A percentile compares a stretch with the other conserved stretches of the same genome.
Evolutionary conservation across 257 asterid genomes (phyloP).

Genomic region (Paraleonurus japonicus): DNA sequence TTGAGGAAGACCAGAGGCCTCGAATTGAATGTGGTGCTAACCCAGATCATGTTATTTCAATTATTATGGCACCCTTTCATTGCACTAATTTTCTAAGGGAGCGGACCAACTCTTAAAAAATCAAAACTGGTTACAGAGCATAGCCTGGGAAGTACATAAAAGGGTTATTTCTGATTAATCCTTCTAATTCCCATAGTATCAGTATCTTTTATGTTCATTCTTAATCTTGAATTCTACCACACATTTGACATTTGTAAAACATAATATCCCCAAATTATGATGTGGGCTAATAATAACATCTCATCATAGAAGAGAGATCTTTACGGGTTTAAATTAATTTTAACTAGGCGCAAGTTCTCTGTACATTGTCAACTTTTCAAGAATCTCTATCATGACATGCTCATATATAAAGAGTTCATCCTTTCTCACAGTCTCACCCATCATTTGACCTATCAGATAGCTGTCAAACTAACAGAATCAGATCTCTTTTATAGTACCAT

Average conservation of each 20-base stretch:
- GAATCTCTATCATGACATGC: constrained; percentile 12
- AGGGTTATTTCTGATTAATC: not conserved
- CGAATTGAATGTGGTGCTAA: not conserved
- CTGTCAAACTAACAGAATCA: constrained; percentile 1
- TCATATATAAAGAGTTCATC: constrained; percentile 1
- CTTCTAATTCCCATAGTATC: not conserved
- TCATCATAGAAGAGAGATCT: not conserved
- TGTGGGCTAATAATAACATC: not conserved
- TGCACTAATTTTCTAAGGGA: not conserved
- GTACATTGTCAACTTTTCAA: constrained; percentile 14
- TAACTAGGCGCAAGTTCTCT: not conserved
- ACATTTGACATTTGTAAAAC: not conserved
- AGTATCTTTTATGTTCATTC: not conserved
- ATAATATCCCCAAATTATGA: not conserved
- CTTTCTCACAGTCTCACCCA: not conserved
- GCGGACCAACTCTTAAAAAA: not conserved
- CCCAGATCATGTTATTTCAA: not conserved
- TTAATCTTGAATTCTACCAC: not conserved
- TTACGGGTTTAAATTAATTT: not conserved
- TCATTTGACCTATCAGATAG: not conserved
- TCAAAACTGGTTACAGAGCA: not conserved
- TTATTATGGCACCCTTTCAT: not conserved
- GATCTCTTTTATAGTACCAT: constrained; percentile 14
- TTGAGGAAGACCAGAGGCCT: not conserved
- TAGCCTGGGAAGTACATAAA: not conserved